Evolutionary conservation across 108 stramenopile genomes (phyloP).

Genomic region (Conticribra guillardii): DNA sequence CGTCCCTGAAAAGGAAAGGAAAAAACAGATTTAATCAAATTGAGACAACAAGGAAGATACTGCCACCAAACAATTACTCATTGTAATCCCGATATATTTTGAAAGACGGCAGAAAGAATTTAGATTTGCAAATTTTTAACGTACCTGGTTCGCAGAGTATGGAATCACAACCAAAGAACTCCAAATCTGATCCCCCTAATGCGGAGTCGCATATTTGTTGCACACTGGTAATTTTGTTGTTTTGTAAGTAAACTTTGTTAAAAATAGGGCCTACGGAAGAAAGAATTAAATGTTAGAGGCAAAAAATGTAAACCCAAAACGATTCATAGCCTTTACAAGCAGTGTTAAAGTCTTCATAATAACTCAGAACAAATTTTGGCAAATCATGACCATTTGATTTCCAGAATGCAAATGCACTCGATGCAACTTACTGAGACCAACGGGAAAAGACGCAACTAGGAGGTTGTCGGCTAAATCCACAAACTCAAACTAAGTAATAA

Average conservation of each 20-base stretch:
- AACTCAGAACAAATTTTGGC: too few relatives aligned
- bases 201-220: background rate
- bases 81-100: too few relatives aligned
- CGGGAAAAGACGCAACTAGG: slow-evolving; percentile 20
- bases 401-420: too few relatives aligned
- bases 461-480: slow-evolving; percentile 25
- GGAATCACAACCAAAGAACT: background rate
- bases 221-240: background rate
- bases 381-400: too few relatives aligned
- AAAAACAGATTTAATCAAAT: too few relatives aligned
- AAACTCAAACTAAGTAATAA: slow-evolving; percentile 15
- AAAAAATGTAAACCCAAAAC: background rate
- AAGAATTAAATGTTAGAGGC: background rate
- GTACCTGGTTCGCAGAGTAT: background rate
- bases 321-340: background rate
- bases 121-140: too few relatives aligned
- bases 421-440: slow-evolving; percentile 3
- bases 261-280: background rate
- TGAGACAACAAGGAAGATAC: too few relatives aligned
- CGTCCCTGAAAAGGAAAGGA: slow-evolving; percentile 25
- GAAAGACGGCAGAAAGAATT: too few relatives aligned
- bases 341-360: too few relatives aligned
- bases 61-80: too few relatives aligned
- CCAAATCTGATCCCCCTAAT: background rate
- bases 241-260: background rate